Base-by-base conservation (phyloP, 495 filamentous ascomycete genomes). In the Wilcoxina mikolae region DNA sequence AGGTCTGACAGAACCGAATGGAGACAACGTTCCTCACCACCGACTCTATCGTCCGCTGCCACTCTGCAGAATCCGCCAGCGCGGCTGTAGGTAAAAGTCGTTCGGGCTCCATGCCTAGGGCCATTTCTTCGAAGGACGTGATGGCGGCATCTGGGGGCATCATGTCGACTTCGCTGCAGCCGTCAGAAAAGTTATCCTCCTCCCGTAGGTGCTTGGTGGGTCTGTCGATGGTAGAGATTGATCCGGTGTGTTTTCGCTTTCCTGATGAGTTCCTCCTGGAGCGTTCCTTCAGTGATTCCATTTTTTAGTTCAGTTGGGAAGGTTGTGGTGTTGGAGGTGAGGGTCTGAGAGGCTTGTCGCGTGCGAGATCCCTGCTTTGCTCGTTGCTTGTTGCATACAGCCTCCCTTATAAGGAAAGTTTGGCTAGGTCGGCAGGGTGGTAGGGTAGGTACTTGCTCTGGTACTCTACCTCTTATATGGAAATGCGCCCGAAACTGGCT, bases 1-100 rank as follows among this genome's bases (percentile, higher is more conserved):
- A 94, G 0, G 93, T 96, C 72, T 95, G 90, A 67, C 90, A 96
- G 73, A 99, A 99, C 57, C 94, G 85, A 67, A 99, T 96, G 11
- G 87, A 94, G 27, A 99, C 93, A 1, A 95, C 91, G 51, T 84
- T 93, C 58, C 78, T 77, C 22, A 99, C 89, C 2, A 95, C 93
- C 39, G 76, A 79, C 72, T 96, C 87, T 58, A 99, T 94, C 2
- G 89, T 95, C 11, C 79, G 83, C 67, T 96, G 93, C 91, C 91
- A 99, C 69, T 98, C 93, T 25, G 83, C 86, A 7, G 87, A 89
- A 60, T 98, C 89, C 35, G 85, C 78, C 28, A 79, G 73, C 1
- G 77, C 75, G 41, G 71, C 71, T 4, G 60, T 57, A 45, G 74
- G 67, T 4, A 56, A 68, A 66, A 56, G 11, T 42, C 63, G 51